Base-by-base conservation (phyloP, 2,329 filamentous ascomycete genomes). In the Cytospora mali region DNA sequence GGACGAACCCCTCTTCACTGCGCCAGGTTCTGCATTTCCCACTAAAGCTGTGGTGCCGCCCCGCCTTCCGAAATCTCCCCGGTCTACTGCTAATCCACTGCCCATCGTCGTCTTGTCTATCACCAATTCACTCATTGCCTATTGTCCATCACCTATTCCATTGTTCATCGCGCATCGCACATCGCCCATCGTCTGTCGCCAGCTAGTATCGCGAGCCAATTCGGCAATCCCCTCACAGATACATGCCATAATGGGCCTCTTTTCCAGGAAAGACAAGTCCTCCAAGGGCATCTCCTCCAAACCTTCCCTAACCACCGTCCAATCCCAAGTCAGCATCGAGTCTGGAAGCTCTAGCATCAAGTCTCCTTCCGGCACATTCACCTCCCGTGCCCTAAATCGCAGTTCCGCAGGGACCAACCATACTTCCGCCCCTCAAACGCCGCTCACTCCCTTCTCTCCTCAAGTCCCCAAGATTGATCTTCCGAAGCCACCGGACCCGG, bases 401-500 rank as follows among this genome's bases (percentile, higher is more conserved):
- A 75, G 77, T 18, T 85, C 83, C 9, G 81, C 77, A 54, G 76
- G 78, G 61, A 85, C 81, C 67, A 77, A 77, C 59, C 74, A 68
- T 67, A 71, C 71, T 57, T 69, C 66, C 29, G 69, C 70, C 49
- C 78, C 81, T 6, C 77, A 71, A 33, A 82, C 80, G 3, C 80
- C 82, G n/a, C 66, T 80, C 64, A 80, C 81, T 13, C 81, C 82
- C 52, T 82, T 84, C 73, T 80, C 82, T 39, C 80, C 74, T 74
- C 68, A 80, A 77, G 84, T 93, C 68, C 87, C 89, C 69, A 91
- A 93, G 75, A 83, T 96, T 71, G 86, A 92, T 67, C 84, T 98
- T 54, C 91, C 94, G 55, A 89, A 87, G 71, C 88, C 93, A 18
- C 93, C 94, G 29, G 93, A 98, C 76, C 93, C 94, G 71, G 84